A percentile compares a stretch with the other conserved stretches of the same genome.
phyloP scores from a whole-genome alignment of 2,329 filamentous ascomycete genomes.

The Blastomyces parvus region DNA sequence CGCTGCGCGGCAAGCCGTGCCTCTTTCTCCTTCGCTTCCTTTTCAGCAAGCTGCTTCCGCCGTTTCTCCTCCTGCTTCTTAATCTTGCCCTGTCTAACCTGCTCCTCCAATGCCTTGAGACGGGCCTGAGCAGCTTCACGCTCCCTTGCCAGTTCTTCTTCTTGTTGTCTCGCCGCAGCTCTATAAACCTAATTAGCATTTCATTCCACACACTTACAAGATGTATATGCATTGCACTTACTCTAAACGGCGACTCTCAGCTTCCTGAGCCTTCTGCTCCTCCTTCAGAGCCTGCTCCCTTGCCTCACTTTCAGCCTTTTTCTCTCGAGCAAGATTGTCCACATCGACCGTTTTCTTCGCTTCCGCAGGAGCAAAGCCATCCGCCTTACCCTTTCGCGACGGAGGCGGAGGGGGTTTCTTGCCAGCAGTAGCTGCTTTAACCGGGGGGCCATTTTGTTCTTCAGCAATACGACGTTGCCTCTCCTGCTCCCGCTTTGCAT shows the following conservation, averaged over 20 bases:
- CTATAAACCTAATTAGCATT: conserved; percentile 39
- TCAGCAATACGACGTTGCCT: conserved; percentile 73
- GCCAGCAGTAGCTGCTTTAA: conserved; percentile 36
- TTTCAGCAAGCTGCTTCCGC: conserved; percentile 76
- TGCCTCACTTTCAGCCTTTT: conserved; percentile 53
- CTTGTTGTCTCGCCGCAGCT: conserved; percentile 61
- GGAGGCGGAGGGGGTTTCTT: conserved; percentile 64
- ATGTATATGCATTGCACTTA: conserved; percentile 45
- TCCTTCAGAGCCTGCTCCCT: conserved; percentile 49
- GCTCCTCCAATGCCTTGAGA: conserved; percentile 81
- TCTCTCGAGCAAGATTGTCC: conserved; percentile 47
- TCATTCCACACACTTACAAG: not conserved
- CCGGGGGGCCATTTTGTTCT: conserved; percentile 55
- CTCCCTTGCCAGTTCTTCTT: conserved; percentile 71
- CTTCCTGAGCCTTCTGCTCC: conserved; percentile 67
- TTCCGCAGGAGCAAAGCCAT: conserved; percentile 49
- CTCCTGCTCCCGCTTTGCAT: conserved; percentile 77
- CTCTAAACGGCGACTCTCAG: conserved; percentile 68
- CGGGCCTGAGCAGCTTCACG: conserved; percentile 72
- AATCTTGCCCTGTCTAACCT: conserved; percentile 84
- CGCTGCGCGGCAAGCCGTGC: conserved; percentile 71
- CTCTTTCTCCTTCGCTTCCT: conserved; percentile 82
- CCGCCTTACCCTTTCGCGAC: conserved; percentile 57
- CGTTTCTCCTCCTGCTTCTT: conserved; percentile 96
- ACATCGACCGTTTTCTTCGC: conserved; percentile 47